Evolutionary conservation across 2,329 filamentous ascomycete genomes (phyloP), one percentile per base, ranked within the genome.

Genomic region (Pseudogymnoascus sp.): DNA sequence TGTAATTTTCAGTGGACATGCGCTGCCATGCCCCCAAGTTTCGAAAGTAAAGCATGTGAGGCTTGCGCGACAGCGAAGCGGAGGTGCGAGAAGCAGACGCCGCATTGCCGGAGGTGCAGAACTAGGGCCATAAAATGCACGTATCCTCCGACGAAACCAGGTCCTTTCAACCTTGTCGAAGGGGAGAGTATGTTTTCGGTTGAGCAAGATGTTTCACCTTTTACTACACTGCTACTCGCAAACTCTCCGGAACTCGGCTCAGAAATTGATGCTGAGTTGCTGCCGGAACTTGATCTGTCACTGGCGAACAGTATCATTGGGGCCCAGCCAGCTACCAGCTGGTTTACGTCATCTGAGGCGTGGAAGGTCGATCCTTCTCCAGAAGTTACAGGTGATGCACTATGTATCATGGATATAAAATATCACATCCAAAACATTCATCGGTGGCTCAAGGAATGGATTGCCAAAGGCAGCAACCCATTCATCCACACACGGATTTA

Each of bases 401-500:
- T 53, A 9, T 19, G 26, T 44, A 9, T 62, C 2, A 42, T 38
- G 3, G 57, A 63, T 10, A 64, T 76, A 13, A 71, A 71, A 62
- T 67, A 68, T 8, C 74, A 72, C 65, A 68, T 74, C 60, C 64
- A 66, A 17, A 65, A 62, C 17, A 59, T 66, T 10, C 60, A 59
- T 13, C 59, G 62, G 7, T 73, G 70, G 67, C 67, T 73, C 3
- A 38, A 44, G 3, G 63, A 71, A 19, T 74, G 73, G 72, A 62
- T 71, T 15, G 35, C 63, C 19, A 65, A 67, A 42, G 68, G 65
- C 15, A 69, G 69, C 26, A 69, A 68, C 42, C 70, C 70, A 1
- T 69, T 75, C 15, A 70, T 74, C 44, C 73, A 75, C 59, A 53
- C 65, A 2, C 63, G 65, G 1, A 68, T 75, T 1, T 74, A 73